Base-by-base conservation (phyloP, 129 eudicot species). In the Flaveria ramosissima region DNA sequence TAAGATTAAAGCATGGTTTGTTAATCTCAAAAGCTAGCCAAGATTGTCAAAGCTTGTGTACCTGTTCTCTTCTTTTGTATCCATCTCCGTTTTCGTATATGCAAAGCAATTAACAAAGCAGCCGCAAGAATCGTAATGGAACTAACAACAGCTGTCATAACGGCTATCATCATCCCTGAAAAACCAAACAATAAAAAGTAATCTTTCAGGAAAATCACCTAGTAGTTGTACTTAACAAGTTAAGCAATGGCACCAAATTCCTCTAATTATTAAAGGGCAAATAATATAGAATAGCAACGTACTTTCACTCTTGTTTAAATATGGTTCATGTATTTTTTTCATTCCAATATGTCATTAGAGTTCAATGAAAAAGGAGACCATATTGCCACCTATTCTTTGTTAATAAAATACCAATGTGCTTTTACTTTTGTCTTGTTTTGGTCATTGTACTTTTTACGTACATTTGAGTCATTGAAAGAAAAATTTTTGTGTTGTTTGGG, bases 11-110 rank as follows among this genome's bases (percentile, higher is more conserved):
- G 65, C 64, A 76, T 48, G 42, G 36, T 36, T 76, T 66, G 12
- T 50, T 51, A 15, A 36, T n/a, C 55, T 76, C 43, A 32, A 36
- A 76, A 63, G 41, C 55, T 39, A 73, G 47, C 63, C 48, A 75
- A 68, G 75, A 59, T 17, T 23, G 53, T 47, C 55, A 21, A 15
- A 43, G 69, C 69, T 27, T 60, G 55, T 47, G 13, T 74, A 88
- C 97, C 97, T 80, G 86, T 87, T 89, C 96, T 83, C 78, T 85
- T 92, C 83, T 83, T 80, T 66, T 92, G 77, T 67, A 89, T 75
- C 53, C 36, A 62, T 78, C 86, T 87, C 61, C 53, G 63, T 53
- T 83, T 89, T 88, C 89, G 76, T 26, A 84, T 66, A 70, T 92
- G 86, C 57, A 69, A 68, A 75, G 83, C 91, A 72, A 87, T 81